Evolutionary conservation across 2,329 filamentous ascomycete genomes (phyloP).

Genomic region (Diplodia seriata): DNA sequence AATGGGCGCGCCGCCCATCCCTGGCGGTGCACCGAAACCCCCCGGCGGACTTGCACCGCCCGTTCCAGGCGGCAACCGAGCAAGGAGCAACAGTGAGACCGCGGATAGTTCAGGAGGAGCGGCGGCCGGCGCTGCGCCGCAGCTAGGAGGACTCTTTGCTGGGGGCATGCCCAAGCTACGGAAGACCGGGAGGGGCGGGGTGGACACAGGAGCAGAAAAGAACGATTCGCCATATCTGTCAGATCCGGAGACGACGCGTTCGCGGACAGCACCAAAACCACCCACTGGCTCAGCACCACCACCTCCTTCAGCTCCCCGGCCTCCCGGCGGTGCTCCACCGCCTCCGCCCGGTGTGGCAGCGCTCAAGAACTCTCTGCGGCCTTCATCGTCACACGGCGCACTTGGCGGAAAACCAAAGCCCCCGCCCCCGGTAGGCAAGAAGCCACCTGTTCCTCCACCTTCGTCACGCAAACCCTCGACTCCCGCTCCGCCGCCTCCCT

Average conservation of each 20-base stretch:
- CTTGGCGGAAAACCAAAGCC: slow-evolving; percentile 64
- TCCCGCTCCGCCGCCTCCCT: slow-evolving; percentile 50
- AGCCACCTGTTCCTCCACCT: slow-evolving; percentile 66
- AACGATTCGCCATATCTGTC: slow-evolving; percentile 77
- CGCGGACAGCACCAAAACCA: slow-evolving; percentile 54
- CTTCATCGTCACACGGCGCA: slow-evolving; percentile 61
- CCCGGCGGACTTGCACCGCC: slow-evolving; percentile 75
- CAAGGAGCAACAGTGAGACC: slow-evolving; percentile 77
- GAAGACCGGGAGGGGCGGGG: slow-evolving; percentile 72
- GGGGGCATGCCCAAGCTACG: slow-evolving; percentile 95
- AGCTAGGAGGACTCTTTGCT: slow-evolving; percentile 86
- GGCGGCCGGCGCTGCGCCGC: slow-evolving; percentile 61
- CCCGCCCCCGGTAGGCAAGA: slow-evolving; percentile 80
- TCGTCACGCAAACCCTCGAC: slow-evolving; percentile 64
- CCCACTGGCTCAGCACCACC: slow-evolving; percentile 60
- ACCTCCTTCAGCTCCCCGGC: slow-evolving; percentile 58
- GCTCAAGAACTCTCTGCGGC: slow-evolving; percentile 55
- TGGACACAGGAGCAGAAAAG: slow-evolving; percentile 62
- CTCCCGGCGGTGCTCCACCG: slow-evolving; percentile 52
- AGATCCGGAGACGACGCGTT: slow-evolving; percentile 71
- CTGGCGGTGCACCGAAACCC: slow-evolving; percentile 61
- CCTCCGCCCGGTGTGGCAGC: slow-evolving; percentile 66
- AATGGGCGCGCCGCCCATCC: slow-evolving; percentile 82
- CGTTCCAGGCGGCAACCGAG: slow-evolving; percentile 67
- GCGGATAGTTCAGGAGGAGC: slow-evolving; percentile 39